A percentile compares a stretch with the other conserved stretches of the same genome.
These are phyloP conservation scores for Venturia asperata DNA, from an alignment of 2,329 filamentous ascomycete genomes.

Conservation along the genomic window DNA sequence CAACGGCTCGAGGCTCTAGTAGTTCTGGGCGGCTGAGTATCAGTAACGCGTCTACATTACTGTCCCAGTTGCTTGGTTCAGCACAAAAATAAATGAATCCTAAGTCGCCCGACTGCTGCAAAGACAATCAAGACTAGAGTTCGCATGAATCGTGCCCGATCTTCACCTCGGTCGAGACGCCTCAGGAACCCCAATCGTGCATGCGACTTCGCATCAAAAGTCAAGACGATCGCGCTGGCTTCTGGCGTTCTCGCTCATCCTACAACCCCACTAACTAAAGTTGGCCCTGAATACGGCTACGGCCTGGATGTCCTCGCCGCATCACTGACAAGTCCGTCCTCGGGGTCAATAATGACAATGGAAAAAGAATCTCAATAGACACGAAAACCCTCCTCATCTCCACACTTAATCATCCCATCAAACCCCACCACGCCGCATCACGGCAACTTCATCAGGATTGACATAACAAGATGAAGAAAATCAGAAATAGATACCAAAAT, in stretches of 20 bases:
- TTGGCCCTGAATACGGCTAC: background rate
- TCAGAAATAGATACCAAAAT: background rate
- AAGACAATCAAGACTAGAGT: background rate
- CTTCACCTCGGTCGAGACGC: background rate
- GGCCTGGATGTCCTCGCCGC: background rate
- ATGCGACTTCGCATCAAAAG: background rate
- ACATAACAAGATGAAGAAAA: background rate
- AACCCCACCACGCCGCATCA: no score
- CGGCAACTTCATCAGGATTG: background rate
- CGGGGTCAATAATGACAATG: no score
- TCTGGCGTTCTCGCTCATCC: background rate
- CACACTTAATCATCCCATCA: no score
- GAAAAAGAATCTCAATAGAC: no score
- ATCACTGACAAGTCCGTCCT: background rate
- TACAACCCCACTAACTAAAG: no score
- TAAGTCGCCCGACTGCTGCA: background rate
- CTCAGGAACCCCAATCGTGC: background rate
- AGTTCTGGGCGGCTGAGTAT: background rate
- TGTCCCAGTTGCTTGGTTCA: constrained; percentile 1
- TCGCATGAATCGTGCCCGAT: background rate
- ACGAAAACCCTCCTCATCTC: no score
- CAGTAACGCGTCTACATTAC: background rate
- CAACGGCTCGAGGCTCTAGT: background rate
- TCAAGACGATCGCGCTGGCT: background rate
- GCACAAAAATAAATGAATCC: background rate